Conservation (phyloP, 1,284 basidiomycete genomes). For the Kwoniella shivajii region DNA sequence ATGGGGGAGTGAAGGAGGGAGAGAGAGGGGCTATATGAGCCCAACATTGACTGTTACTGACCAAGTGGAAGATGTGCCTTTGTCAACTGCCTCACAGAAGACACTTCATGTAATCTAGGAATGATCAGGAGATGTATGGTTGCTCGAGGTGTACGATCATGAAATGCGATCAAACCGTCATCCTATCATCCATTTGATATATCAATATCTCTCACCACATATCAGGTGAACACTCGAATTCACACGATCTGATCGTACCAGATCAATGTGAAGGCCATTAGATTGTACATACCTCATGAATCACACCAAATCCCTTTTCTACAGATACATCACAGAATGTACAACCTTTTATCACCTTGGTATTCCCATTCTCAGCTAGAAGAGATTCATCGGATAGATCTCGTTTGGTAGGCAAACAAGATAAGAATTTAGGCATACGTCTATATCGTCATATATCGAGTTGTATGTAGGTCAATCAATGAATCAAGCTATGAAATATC, state of each 20-base stretch:
- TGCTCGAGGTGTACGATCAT: conserved; percentile 66
- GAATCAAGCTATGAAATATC: neutral
- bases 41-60: conserved; percentile 45
- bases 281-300: conserved; percentile 64
- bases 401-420: conserved; percentile 5
- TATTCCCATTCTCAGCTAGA: too few relatives aligned
- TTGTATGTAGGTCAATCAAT: neutral
- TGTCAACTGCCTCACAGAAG: conserved; percentile 60
- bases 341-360: conserved; percentile 44
- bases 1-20: neutral
- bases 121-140: conserved; percentile 66
- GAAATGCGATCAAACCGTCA: conserved; percentile 64
- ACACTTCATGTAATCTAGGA: conserved; percentile 64
- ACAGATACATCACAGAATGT: conserved; percentile 63
- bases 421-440: conserved; percentile 7
- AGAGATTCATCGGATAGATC: too few relatives aligned
- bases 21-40: too few relatives aligned
- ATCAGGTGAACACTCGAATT: too few relatives aligned
- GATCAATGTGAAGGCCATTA: too few relatives aligned
- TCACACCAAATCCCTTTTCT: conserved; percentile 64
- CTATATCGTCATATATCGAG: neutral
- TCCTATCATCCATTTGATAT: too few relatives aligned
- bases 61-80: conserved; percentile 59
- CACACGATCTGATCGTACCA: too few relatives aligned
- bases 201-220: too few relatives aligned